Base-by-base conservation (phyloP, 495 filamentous ascomycete genomes). In the Penicillium bovifimosum region DNA sequence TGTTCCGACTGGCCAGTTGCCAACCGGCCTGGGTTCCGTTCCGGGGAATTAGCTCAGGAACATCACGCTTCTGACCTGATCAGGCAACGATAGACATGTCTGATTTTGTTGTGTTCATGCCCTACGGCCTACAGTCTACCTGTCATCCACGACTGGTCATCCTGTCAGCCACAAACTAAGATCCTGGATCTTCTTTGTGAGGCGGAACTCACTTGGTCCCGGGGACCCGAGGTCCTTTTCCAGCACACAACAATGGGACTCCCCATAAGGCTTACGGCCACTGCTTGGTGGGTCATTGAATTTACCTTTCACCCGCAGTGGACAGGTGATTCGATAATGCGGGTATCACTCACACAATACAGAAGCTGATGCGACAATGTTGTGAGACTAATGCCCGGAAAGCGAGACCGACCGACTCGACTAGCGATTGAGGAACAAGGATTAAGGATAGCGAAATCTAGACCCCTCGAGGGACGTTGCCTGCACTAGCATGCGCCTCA, bases 41-140 rank as follows among this genome's bases (percentile, higher is more conserved):
- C 40, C 46, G 29, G 53, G 53, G 50, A 45, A 50, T 55, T 53
- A 55, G 55, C 20, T 45, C 44, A 47, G 47, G 52, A 17, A 45
- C 55, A 50, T 44, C 24, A 49, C 14, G 41, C 24, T 31, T 52
- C 47, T 45, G 20, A 52, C 50, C 41, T 31, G 16, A 46, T 56
- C 27, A 9, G 44, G 55, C 6, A 42, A 53, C 27, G 54, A 50
- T 49, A 28, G 36, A 46, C 45, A 42, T 13, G 39, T 38, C 46
- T 16, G 17, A 34, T 41, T 35, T 8, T 27, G 35, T 40, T 24
- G 14, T 16, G 36, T 10, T 6, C 17, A 9, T 7, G 29, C 41
- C 17, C 38, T 42, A 17, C 42, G 38, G 34, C n/a, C n/a, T n/a
- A n/a, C n/a, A n/a, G n/a, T n/a, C n/a, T n/a, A 45, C 33, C 17